Percentiles rank a stretch among this genome's conserved stretches.
phyloP scores from a whole-genome alignment of 1,284 basidiomycete genomes.

The Thecaphora thlaspeos region DNA sequence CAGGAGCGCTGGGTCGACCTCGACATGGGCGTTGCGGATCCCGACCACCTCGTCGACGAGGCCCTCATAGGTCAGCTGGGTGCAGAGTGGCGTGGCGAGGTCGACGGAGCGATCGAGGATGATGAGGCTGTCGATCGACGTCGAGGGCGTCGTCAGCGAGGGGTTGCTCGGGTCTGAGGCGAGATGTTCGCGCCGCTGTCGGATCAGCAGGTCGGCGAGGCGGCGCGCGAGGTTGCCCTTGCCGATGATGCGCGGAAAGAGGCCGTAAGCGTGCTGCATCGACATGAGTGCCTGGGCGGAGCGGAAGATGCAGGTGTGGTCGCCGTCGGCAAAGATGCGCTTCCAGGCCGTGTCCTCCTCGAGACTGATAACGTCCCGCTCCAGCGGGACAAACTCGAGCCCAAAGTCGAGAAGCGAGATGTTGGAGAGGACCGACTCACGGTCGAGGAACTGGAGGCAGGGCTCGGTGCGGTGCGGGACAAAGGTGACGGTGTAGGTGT shows the following conservation, averaged over 20 bases:
- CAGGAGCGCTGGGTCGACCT: conserved; percentile 78
- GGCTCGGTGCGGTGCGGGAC: conserved; percentile 85
- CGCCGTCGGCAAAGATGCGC: conserved; percentile 71
- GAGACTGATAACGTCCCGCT: conserved; percentile 66
- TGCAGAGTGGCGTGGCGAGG: conserved; percentile 91
- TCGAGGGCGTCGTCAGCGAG: conserved; percentile 39
- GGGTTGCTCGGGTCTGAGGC: conserved; percentile 53
- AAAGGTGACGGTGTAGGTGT: conserved; percentile 83
- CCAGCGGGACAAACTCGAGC: conserved; percentile 87
- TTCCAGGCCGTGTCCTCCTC: conserved; percentile 45
- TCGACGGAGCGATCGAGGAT: conserved; percentile 89
- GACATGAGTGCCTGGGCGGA: conserved; percentile 82
- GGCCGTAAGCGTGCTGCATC: conserved; percentile 81
- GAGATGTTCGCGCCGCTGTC: conserved; percentile 62
- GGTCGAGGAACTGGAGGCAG: conserved; percentile 58
- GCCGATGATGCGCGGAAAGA: conserved; percentile 85
- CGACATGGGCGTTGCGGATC: conserved; percentile 85
- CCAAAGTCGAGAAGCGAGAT: conserved; percentile 67
- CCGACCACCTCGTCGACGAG: conserved; percentile 92
- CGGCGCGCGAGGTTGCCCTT: conserved; percentile 84
- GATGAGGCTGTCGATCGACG: conserved; percentile 78
- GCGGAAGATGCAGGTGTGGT: conserved; percentile 84
- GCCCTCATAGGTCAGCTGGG: conserved; percentile 94
- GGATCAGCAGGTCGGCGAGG: conserved; percentile 71
- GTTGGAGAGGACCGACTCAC: conserved; percentile 21